Evolutionary conservation across 129 eudicot species (phyloP).

Genomic region (Artemisia tridentata): DNA sequence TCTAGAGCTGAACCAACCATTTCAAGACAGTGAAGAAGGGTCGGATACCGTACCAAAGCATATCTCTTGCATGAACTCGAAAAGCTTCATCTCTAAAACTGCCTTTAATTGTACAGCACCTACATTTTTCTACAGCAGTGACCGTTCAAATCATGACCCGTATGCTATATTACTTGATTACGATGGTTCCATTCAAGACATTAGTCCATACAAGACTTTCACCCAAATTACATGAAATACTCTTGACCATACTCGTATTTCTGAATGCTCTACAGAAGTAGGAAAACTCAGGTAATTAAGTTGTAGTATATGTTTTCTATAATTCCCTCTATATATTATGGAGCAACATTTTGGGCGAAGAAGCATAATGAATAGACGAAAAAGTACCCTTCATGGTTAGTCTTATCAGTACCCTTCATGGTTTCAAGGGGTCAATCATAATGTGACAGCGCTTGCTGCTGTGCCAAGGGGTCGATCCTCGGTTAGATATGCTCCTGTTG

Average conservation of each 20-base stretch:
- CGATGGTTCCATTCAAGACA: slow-evolving; percentile 52
- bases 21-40: slow-evolving; percentile 46
- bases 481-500: too few species aligned
- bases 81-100: slow-evolving; percentile 63
- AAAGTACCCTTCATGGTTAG: too few species aligned
- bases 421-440: too few species aligned
- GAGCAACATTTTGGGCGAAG: too few species aligned
- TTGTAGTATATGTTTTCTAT: not conserved
- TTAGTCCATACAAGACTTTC: slow-evolving; percentile 75
- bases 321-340: too few species aligned
- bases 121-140: slow-evolving; percentile 33
- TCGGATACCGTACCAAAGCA: slow-evolving; percentile 30
- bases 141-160: slow-evolving; percentile 48
- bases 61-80: slow-evolving; percentile 57
- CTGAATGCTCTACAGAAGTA: slow-evolving; percentile 55
- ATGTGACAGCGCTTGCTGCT: too few species aligned
- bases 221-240: slow-evolving; percentile 70
- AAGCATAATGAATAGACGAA: too few species aligned
- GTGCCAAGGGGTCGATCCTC: too few species aligned
- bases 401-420: too few species aligned
- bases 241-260: slow-evolving; percentile 45
- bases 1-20: slow-evolving; percentile 50
- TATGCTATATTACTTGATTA: slow-evolving; percentile 51
- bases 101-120: slow-evolving; percentile 58
- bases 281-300: slow-evolving; percentile 61